A percentile compares a stretch with the other conserved stretches of the same genome.
Conservation (phyloP, 2,329 filamentous ascomycete species). For the Fusarium stilboides region DNA sequence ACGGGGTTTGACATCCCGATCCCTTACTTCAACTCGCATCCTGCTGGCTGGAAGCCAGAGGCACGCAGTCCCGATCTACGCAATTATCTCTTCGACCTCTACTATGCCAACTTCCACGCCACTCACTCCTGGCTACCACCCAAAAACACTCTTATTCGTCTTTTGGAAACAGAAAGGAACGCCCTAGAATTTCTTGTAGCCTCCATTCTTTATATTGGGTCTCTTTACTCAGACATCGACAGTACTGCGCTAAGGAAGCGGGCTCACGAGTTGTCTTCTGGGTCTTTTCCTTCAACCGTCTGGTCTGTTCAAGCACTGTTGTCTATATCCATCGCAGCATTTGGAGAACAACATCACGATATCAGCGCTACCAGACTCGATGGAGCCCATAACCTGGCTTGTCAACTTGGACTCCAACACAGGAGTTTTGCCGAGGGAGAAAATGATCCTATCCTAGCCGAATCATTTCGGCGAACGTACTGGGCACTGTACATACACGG, state of each 20-base stretch:
- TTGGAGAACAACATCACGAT: constrained; percentile 19
- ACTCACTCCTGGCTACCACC: constrained; percentile 46
- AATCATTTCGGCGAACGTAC: constrained; percentile 48
- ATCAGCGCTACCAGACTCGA: constrained; percentile 18
- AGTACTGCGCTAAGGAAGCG: constrained; percentile 23
- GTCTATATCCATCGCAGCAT: constrained; percentile 38
- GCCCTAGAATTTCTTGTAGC: constrained; percentile 23
- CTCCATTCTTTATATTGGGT: constrained; percentile 44
- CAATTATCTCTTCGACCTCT: constrained; percentile 37
- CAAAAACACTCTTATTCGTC: constrained; percentile 22
- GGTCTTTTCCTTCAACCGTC: constrained; percentile 22
- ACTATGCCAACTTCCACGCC: constrained; percentile 46
- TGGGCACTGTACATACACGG: constrained; percentile 47
- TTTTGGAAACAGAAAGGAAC: constrained; percentile 12
- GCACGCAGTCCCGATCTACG: not conserved
- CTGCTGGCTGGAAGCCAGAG: constrained; percentile 28
- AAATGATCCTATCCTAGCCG: constrained; percentile 33
- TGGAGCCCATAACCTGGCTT: constrained; percentile 34
- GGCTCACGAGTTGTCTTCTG: constrained; percentile 35
- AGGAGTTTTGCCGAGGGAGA: constrained; percentile 39
- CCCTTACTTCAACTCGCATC: constrained; percentile 5
- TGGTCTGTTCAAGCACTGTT: constrained; percentile 47
- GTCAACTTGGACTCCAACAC: constrained; percentile 37
- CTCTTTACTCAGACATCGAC: constrained; percentile 34
- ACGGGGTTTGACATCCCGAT: constrained; percentile 2